These are phyloP conservation scores for Fusarium decemcellulare DNA, from an alignment of 2,329 filamentous ascomycete species.

Conservation along the genomic window DNA sequence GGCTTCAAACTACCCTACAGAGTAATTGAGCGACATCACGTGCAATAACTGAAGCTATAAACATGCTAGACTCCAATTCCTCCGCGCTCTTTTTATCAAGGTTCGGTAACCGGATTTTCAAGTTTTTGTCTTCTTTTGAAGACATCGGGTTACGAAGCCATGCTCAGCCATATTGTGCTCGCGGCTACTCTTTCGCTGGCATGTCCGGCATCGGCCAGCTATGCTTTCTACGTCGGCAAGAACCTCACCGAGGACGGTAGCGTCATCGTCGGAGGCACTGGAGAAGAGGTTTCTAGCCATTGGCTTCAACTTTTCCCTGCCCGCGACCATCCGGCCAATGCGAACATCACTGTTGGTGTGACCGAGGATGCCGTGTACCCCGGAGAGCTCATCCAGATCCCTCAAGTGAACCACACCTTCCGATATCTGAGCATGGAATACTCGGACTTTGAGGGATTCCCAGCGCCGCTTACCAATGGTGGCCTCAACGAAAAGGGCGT, in stretches of 20 bases:
- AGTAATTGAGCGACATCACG: slow-evolving; percentile 38
- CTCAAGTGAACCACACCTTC: slow-evolving; percentile 40
- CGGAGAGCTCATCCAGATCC: slow-evolving; percentile 41
- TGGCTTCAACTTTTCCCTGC: slow-evolving; percentile 63
- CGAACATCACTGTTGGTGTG: slow-evolving; percentile 51
- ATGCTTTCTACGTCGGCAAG: slow-evolving; percentile 64
- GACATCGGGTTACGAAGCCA: background rate
- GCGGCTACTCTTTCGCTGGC: slow-evolving; percentile 30
- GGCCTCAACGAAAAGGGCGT: slow-evolving; percentile 43
- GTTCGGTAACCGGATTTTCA: background rate
- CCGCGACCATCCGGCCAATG: slow-evolving; percentile 55
- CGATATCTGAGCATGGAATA: slow-evolving; percentile 45
- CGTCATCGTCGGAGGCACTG: slow-evolving; percentile 61
- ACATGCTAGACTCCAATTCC: background rate
- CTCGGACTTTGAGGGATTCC: slow-evolving; percentile 43
- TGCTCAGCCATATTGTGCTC: slow-evolving; percentile 22
- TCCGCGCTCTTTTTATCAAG: slow-evolving; percentile 14
- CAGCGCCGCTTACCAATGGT: slow-evolving; percentile 39
- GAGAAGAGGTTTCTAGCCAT: slow-evolving; percentile 62
- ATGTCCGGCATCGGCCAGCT: slow-evolving; percentile 50
- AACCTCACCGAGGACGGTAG: slow-evolving; percentile 58
- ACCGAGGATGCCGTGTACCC: slow-evolving; percentile 39
- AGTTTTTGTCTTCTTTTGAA: background rate
- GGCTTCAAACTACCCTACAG: slow-evolving; percentile 18
- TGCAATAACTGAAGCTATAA: slow-evolving; percentile 26